Conservation (phyloP, 2,329 filamentous ascomycete species). For the Aspergillus bombycis region DNA sequence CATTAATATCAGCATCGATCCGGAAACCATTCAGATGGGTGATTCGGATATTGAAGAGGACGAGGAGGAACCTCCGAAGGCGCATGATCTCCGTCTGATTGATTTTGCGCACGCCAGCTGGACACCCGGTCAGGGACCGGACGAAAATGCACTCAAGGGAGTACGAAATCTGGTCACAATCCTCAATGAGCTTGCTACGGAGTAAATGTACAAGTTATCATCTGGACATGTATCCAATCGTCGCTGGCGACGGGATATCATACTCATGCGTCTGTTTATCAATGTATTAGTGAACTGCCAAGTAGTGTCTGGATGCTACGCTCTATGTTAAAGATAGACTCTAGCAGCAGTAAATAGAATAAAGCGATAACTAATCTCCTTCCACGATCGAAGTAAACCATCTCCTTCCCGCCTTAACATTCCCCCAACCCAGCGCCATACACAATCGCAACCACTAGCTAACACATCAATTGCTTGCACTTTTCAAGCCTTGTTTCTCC, state of each 20-base stretch:
- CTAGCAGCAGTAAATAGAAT: neutral
- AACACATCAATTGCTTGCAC: neutral
- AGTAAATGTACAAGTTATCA: slow-evolving; percentile 17
- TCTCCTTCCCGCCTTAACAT: neutral
- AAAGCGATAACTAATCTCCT: neutral
- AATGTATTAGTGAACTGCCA: neutral
- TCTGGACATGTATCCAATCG: slow-evolving; percentile 17
- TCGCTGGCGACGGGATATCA: slow-evolving; percentile 31
- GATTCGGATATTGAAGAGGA: slow-evolving; percentile 58
- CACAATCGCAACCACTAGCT: neutral
- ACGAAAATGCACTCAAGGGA: slow-evolving; percentile 79
- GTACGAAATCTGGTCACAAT: slow-evolving; percentile 72
- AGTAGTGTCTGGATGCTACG: neutral
- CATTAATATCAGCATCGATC: slow-evolving; percentile 40
- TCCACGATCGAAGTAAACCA: neutral
- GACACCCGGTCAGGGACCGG: slow-evolving; percentile 78
- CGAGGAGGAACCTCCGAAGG: slow-evolving; percentile 61
- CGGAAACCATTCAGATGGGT: slow-evolving; percentile 45
- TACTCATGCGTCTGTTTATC: neutral
- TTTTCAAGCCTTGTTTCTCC: neutral
- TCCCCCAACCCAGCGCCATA: neutral
- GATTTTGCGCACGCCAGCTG: slow-evolving; percentile 94
- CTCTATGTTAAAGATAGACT: neutral
- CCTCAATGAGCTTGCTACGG: slow-evolving; percentile 64
- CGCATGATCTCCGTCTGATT: slow-evolving; percentile 84